Conservation (phyloP, 495 filamentous ascomycete species). For the Neurospora sp. region DNA sequence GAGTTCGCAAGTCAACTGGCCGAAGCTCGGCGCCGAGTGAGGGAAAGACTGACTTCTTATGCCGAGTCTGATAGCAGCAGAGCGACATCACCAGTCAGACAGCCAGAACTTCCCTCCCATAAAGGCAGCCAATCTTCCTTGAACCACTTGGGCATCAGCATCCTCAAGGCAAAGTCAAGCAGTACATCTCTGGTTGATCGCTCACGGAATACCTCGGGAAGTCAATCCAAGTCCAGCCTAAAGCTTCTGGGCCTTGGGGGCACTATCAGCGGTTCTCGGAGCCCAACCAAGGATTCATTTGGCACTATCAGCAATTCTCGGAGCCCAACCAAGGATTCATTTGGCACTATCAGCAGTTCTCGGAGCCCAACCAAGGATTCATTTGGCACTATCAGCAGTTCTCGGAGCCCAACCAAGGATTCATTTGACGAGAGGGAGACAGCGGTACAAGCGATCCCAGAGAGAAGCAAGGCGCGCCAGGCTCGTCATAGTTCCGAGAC, state of each 20-base stretch:
- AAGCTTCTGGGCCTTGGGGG: constrained; percentile 62
- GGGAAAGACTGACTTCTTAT: constrained; percentile 69
- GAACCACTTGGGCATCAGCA: constrained; percentile 55
- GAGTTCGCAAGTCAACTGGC: constrained; percentile 77
- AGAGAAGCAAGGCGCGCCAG: constrained; percentile 32
- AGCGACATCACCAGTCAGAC: constrained; percentile 44
- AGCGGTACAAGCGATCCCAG: constrained; percentile 24
- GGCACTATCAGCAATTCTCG: constrained; percentile 43
- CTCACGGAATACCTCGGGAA: constrained; percentile 19
- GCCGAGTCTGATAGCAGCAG: constrained; percentile 50
- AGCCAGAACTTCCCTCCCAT: constrained; percentile 31
- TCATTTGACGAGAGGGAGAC: constrained; percentile 20
- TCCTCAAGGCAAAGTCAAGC: constrained; percentile 59
- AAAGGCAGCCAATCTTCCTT: constrained; percentile 31
- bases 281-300: constrained; percentile 26
- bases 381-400: constrained; percentile 38
- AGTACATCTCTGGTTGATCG: constrained; percentile 48
- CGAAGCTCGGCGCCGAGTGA: constrained; percentile 62
- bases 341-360: constrained; percentile 36
- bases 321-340: constrained; percentile 28
- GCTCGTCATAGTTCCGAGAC: constrained; percentile 12
- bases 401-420: constrained; percentile 35
- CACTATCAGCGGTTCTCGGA: constrained; percentile 41
- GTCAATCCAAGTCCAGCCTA: constrained; percentile 49
- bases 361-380: constrained; percentile 32